Evolutionary conservation across 306 rosid genomes (phyloP).

Genomic region (Dryas drummondii): DNA sequence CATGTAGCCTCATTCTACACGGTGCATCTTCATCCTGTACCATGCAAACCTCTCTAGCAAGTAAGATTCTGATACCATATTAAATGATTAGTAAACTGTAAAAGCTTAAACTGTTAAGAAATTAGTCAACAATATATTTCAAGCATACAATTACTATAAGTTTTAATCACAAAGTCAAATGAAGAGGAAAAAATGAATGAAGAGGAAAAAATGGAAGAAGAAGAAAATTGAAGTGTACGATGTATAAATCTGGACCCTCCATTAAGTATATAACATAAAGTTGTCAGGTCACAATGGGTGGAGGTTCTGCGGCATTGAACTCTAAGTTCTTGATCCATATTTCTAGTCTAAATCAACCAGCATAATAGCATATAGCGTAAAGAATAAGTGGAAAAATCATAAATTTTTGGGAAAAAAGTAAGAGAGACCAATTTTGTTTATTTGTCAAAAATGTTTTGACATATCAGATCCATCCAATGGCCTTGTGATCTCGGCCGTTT

Average conservation of each 20-base stretch:
- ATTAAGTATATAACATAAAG: conserved; percentile 3
- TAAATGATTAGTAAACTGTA: no score
- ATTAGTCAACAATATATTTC: no score
- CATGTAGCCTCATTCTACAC: no score
- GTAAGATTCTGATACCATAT: no score
- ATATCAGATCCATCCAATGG: conserved; percentile 1
- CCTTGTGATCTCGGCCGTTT: not conserved
- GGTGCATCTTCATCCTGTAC: no score
- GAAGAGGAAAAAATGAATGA: not conserved
- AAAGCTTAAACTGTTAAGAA: no score
- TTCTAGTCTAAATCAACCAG: not conserved
- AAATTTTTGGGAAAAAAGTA: not conserved
- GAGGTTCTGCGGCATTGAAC: conserved; percentile 4
- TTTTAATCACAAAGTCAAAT: not conserved
- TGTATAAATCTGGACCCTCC: conserved; percentile 8
- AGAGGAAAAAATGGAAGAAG: not conserved
- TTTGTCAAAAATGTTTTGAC: not conserved
- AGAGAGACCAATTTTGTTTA: not conserved
- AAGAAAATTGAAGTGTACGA: not conserved
- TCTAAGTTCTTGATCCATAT: conserved; percentile 1
- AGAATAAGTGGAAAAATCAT: not conserved
- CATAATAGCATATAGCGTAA: not conserved
- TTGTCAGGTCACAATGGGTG: conserved; percentile 22
- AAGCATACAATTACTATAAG: no score
- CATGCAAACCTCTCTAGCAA: no score